phyloP scores from a whole-genome alignment of 2,329 filamentous ascomycete species.

The Hypoxylon sp. region DNA sequence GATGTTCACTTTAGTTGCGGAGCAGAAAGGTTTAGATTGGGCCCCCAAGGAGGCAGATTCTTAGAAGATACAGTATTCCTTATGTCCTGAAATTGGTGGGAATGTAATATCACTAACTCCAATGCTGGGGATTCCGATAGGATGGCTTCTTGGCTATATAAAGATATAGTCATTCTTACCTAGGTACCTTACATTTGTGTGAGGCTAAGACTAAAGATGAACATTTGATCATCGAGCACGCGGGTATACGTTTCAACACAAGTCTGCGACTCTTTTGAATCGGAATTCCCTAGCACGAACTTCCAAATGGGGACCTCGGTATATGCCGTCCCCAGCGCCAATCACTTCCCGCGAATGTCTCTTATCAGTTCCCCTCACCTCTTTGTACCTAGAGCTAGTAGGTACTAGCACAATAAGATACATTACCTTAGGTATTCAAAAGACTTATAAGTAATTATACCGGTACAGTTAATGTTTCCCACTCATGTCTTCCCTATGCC shows the following conservation, averaged over 20 bases:
- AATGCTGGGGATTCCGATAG: too few species aligned
- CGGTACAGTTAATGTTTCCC: not conserved
- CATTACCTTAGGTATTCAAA: not conserved
- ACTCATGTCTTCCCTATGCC: not conserved
- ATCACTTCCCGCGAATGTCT: slow-evolving; percentile 20
- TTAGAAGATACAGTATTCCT: not conserved
- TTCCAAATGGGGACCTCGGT: not conserved
- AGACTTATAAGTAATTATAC: not conserved
- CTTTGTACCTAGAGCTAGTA: not conserved
- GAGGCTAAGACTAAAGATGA: not conserved
- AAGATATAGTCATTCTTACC: not conserved
- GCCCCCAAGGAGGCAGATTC: slow-evolving; percentile 34
- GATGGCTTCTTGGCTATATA: not conserved
- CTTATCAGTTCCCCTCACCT: slow-evolving; percentile 39
- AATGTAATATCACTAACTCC: too few species aligned
- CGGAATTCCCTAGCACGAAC: slow-evolving; percentile 1
- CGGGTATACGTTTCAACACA: too few species aligned
- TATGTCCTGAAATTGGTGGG: too few species aligned
- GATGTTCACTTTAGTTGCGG: slow-evolving; percentile 72
- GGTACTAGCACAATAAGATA: not conserved
- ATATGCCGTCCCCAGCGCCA: slow-evolving; percentile 16
- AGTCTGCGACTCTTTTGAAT: not conserved
- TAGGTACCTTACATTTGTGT: not conserved
- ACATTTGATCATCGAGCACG: not conserved
- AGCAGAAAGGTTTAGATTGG: slow-evolving; percentile 65